A percentile compares a stretch with the other conserved stretches of the same genome.
Evolutionary conservation across 78 protist species (phyloP).

Genomic region (Andalucia godoyi): DNA sequence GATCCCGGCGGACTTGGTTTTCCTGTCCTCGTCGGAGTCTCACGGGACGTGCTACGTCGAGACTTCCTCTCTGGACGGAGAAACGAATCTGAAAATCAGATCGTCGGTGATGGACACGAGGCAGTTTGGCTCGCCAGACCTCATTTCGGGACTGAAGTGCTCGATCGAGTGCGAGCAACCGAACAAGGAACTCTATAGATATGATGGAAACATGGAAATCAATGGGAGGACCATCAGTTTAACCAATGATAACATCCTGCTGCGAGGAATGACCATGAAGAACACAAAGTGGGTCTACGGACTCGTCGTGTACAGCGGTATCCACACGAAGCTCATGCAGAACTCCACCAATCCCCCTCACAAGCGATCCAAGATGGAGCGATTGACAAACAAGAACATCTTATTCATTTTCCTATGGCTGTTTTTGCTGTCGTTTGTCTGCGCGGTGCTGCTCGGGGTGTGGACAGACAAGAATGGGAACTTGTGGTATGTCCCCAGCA

Average conservation of each 20-base stretch:
- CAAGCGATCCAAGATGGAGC: slow-evolving; percentile 13
- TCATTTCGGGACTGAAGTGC: neutral
- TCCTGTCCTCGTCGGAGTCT: neutral
- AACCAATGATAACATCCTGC: neutral
- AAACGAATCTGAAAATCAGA: slow-evolving; percentile 31
- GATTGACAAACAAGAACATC: neutral
- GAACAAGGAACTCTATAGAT: slow-evolving; percentile 44
- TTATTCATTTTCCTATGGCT: neutral
- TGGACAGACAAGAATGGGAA: neutral
- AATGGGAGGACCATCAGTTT: slow-evolving; percentile 8
- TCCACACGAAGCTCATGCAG: slow-evolving; percentile 28
- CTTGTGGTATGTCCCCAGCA: too few species aligned
- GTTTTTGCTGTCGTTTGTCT: neutral
- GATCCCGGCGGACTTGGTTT: slow-evolving; percentile 27
- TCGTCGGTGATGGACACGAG: neutral
- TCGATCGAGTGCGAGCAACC: slow-evolving; percentile 57
- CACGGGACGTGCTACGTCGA: slow-evolving; percentile 48
- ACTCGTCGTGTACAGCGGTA: slow-evolving; percentile 23
- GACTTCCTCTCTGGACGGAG: slow-evolving; percentile 70
- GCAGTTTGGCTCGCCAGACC: neutral
- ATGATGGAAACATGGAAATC: slow-evolving; percentile 40
- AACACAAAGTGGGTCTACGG: slow-evolving; percentile 24
- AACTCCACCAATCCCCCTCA: neutral
- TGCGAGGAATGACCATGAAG: neutral
- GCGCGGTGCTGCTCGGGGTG: neutral